Base-by-base conservation (phyloP, 2,329 filamentous ascomycete species). In the Amphichorda felina region DNA sequence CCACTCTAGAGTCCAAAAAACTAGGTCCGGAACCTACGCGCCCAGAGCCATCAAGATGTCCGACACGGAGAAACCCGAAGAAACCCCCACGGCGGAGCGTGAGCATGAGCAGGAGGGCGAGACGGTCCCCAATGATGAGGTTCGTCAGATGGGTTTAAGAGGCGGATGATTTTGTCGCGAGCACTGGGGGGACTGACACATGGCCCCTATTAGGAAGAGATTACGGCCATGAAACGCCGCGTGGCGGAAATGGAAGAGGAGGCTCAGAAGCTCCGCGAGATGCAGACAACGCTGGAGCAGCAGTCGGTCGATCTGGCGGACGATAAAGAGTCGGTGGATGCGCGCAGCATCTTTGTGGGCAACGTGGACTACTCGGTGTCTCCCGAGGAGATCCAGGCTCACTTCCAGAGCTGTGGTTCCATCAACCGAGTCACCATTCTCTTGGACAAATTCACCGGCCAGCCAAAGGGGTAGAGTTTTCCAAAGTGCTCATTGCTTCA, bases 361-460 rank as follows among this genome's bases (percentile, higher is more conserved):
- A 98, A 98, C 50, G 91, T 98, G 45, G 91, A 98, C 62, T 98
- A 98, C 60, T 88, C 85, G 42, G 88, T 89, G 16, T 93, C 87
- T 19, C 91, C 91, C 3, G 91, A 98, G 63, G 91, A 98, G 66
- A 40, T 98, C 40, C 91, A 98, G 66, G 85, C 87, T 40, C 91
- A 98, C 55, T 98, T 98, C 65, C 87, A 94, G 68, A 93, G 80
- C 67, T 94, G 87, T 51, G 91, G 91, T 41, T 86, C 83, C 46
- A 98, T 98, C 68, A 98, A 98, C 61, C 82, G 91, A 41, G 91
- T 98, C 40, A 98, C 91, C 2, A 98, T 98, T 46, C 67, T 98
- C 47, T 66, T 98, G 48, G 91, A 98, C 66, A 98, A 98, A 67
- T 96, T 95, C 55, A 94, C 88, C 9, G 91, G 91, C 44, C 88